These are phyloP conservation scores for Madurella fahalii DNA, from an alignment of 2,329 filamentous ascomycete species.

Conservation along the genomic window DNA sequence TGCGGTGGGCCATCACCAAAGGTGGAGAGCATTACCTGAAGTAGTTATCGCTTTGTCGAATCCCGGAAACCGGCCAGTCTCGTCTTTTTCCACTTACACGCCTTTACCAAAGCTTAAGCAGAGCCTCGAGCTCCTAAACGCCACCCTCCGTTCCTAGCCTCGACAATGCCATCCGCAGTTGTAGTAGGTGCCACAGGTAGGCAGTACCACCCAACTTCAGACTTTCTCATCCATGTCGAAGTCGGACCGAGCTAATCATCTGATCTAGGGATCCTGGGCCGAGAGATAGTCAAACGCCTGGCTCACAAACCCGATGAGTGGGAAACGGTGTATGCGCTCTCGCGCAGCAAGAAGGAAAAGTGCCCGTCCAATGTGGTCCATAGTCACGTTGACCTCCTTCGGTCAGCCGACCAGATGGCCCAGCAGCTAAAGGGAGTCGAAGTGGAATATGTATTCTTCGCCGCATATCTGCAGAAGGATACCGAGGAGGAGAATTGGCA, in stretches of 20 bases:
- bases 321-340: slow-evolving; percentile 26
- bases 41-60: neutral
- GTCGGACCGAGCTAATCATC: neutral
- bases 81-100: neutral
- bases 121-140: neutral
- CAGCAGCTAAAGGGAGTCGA: slow-evolving; percentile 23
- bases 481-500: slow-evolving; percentile 26
- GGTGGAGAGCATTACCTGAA: neutral
- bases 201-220: neutral
- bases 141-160: neutral
- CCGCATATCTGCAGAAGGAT: slow-evolving; percentile 25
- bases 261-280: slow-evolving; percentile 25
- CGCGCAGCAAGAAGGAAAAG: slow-evolving; percentile 25
- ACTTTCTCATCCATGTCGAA: neutral
- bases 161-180: slow-evolving; percentile 18
- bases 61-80: neutral
- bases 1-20: neutral
- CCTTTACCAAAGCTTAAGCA: neutral
- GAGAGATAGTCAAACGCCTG: slow-evolving; percentile 26
- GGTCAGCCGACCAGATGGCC: slow-evolving; percentile 25
- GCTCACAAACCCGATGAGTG: slow-evolving; percentile 15
- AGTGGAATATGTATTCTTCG: slow-evolving; percentile 28
- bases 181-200: slow-evolving; percentile 22
- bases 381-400: slow-evolving; percentile 24
- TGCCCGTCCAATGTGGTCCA: slow-evolving; percentile 23